These are phyloP conservation scores for Brassica nigra DNA, from an alignment of 345 rosid genomes.

Conservation along the genomic window DNA sequence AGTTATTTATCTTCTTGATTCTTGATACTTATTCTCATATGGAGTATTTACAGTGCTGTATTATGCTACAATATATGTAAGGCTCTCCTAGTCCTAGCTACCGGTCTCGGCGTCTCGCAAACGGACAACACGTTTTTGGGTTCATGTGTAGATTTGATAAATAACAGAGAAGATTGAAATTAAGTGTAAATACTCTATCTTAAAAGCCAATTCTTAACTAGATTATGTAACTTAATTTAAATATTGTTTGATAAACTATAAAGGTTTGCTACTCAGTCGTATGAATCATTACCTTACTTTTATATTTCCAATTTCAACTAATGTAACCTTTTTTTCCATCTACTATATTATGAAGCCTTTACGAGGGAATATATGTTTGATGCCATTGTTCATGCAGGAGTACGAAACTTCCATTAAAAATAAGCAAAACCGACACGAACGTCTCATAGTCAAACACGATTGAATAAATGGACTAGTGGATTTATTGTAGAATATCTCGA, in stretches of 20 bases:
- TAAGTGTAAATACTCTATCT: background rate
- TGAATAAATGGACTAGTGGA: conserved; percentile 22
- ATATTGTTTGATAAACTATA: background rate
- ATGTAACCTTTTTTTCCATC: background rate
- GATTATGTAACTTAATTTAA: background rate
- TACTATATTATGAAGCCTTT: background rate
- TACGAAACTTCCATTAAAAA: background rate
- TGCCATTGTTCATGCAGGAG: conserved; percentile 37
- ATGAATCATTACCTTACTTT: background rate
- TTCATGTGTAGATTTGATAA: background rate
- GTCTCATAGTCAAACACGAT: conserved; percentile 31
- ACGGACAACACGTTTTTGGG: background rate
- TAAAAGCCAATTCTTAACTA: background rate
- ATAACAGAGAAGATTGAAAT: background rate
- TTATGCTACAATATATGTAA: background rate
- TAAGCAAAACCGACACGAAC: conserved; percentile 29
- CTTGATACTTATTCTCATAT: background rate
- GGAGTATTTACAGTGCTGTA: background rate
- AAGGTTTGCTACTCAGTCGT: background rate
- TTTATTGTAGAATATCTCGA: conserved; percentile 31
- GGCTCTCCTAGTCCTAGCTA: background rate
- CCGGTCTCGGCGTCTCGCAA: background rate
- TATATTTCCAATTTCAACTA: background rate
- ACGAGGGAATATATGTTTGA: background rate
- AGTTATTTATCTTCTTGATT: background rate